These are phyloP conservation scores for Draba incana DNA, from an alignment of 345 rosid species.

Conservation along the genomic window DNA sequence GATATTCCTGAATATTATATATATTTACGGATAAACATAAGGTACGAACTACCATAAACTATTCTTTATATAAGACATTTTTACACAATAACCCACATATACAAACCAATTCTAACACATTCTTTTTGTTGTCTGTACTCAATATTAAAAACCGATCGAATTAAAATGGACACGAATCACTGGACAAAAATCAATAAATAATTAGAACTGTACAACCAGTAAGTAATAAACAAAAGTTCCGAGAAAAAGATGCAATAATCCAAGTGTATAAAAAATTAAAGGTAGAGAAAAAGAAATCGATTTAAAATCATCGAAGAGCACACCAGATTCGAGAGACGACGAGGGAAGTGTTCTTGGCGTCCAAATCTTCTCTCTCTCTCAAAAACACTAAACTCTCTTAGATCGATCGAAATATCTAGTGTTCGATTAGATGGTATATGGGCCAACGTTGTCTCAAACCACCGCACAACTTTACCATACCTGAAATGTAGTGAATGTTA, in stretches of 20 bases:
- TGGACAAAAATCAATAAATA: background rate
- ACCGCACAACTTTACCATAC: conserved; percentile 80
- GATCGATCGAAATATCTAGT: conserved; percentile 33
- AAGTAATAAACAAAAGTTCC: conserved; percentile 4
- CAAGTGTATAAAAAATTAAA: conserved; percentile 1
- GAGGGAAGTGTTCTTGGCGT: too few relatives aligned
- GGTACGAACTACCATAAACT: too few relatives aligned
- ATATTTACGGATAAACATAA: too few relatives aligned
- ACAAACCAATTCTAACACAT: too few relatives aligned
- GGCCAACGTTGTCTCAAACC: conserved; percentile 91
- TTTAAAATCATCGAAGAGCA: conserved; percentile 32
- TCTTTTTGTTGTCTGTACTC: too few relatives aligned
- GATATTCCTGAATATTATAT: too few relatives aligned
- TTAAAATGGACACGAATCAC: too few relatives aligned
- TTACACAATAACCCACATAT: too few relatives aligned
- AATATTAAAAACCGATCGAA: too few relatives aligned
- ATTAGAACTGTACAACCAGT: background rate
- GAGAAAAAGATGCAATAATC: conserved; percentile 4
- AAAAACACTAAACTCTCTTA: conserved; percentile 32
- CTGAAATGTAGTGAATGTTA: conserved; percentile 49
- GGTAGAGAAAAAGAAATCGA: conserved; percentile 29
- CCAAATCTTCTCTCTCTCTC: background rate
- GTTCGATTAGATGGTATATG: conserved; percentile 72
- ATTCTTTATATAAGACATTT: too few relatives aligned
- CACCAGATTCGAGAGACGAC: conserved; percentile 27